Evolutionary conservation across 352 stramenopile species (phyloP), one percentile per base, ranked within the genome.

Genomic region (Discostella stelligera): DNA sequence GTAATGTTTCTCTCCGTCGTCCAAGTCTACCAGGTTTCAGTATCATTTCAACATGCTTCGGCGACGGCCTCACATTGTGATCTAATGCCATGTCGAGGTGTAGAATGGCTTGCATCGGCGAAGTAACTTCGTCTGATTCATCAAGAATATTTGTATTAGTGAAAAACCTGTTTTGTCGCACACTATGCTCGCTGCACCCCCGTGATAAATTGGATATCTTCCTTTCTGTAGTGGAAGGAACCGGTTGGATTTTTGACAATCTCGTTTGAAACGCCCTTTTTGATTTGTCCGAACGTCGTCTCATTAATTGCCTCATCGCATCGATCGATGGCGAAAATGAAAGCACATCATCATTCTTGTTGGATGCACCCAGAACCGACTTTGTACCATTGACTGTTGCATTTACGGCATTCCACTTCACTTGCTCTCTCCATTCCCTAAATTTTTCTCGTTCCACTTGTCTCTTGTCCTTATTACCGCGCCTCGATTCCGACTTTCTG

Each of bases 11-110:
- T 39, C 73, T 52, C 0, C 77, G 50, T 49, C 75, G 46, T 58
- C 77, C 77, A 59, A 84, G 63, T 49, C 77, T 66, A 41, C 73
- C 72, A 3, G 77, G 77, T 70, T 79, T 69, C 13, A 84, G 53
- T 53, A 84, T 81, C 37, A 70, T 79, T 64, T 81, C 66, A 20
- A 84, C 66, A 65, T 84, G 71, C 27, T 27, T 50, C 48, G 46
- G 27, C 16, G 46, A 76, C 30, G 77, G 77, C 23, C 69, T 50
- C 56, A 64, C 21, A 23, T 71, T 71, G 48, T 71, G n/a, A 30
- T 84, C 72, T 30, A 84, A 46, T 30, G 71, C 77, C 65, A 66
- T 77, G 27, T 84, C 68, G 9, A 84, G 79, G 21, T 63, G 39
- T 9, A 80, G 62, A 59, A 84, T 69, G 25, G 77, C 71, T 70